Conservation (phyloP, 345 rosid genomes). For the Boechera stricta region DNA sequence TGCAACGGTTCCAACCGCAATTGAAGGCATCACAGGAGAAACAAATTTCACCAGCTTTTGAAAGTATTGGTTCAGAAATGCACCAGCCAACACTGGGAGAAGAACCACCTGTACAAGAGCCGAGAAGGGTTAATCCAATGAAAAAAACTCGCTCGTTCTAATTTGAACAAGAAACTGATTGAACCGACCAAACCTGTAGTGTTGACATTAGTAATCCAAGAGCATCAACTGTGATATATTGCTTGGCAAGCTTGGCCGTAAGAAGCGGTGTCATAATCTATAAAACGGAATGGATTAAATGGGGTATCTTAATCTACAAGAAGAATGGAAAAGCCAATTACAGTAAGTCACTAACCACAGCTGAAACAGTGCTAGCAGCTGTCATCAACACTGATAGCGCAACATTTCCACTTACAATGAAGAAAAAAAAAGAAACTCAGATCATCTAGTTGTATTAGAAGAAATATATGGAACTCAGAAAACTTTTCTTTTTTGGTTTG, state of each 20-base stretch:
- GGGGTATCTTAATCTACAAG: conserved; percentile 13
- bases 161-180: conserved; percentile 22
- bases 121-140: not conserved
- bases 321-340: not conserved
- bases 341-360: conserved; percentile 68
- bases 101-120: conserved; percentile 68
- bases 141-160: not conserved
- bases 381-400: conserved; percentile 95
- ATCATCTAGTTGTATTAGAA: conserved; percentile 29
- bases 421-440: conserved; percentile 24
- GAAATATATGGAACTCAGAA: conserved; percentile 21
- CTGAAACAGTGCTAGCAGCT: conserved; percentile 82
- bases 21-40: conserved; percentile 82
- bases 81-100: conserved; percentile 86
- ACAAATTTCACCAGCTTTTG: conserved; percentile 68
- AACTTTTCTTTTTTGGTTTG: conserved; percentile 5
- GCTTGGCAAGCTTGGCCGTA: conserved; percentile 84
- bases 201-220: conserved; percentile 71
- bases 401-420: conserved; percentile 73
- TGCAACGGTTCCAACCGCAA: conserved; percentile 86
- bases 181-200: conserved; percentile 59
- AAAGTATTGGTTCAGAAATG: conserved; percentile 83
- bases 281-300: conserved; percentile 26
- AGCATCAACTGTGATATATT: conserved; percentile 87
- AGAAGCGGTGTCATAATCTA: conserved; percentile 93